A percentile compares a stretch with the other conserved stretches of the same genome.
Evolutionary conservation across 352 stramenopile species (phyloP).

Genomic region (Pythium periplocum): DNA sequence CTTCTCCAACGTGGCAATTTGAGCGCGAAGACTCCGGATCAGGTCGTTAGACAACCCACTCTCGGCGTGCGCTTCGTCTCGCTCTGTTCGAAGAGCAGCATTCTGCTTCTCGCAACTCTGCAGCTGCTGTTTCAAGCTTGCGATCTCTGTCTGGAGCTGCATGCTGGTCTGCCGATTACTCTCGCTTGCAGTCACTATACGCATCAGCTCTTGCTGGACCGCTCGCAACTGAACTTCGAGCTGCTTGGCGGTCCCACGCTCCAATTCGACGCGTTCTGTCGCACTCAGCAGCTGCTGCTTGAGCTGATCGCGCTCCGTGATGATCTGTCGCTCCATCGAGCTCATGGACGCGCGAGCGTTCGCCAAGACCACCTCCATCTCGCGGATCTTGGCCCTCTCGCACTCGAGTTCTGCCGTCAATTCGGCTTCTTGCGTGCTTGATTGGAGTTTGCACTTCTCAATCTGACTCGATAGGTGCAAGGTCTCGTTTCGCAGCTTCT

Average conservation of each 20-base stretch:
- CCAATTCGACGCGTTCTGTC: constrained; percentile 32
- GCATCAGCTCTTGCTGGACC: constrained; percentile 41
- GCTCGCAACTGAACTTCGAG: constrained; percentile 39
- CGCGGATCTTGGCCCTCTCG: constrained; percentile 26
- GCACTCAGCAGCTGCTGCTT: constrained; percentile 46
- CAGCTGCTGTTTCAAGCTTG: constrained; percentile 49
- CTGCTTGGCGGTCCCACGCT: constrained; percentile 28
- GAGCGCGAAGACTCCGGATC: constrained; percentile 24
- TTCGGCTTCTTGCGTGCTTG: constrained; percentile 26
- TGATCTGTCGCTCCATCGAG: constrained; percentile 23
- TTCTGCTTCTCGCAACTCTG: constrained; percentile 41
- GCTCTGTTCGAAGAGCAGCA: constrained; percentile 30
- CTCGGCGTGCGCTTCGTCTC: constrained; percentile 31
- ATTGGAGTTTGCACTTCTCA: constrained; percentile 39
- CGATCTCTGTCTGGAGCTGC: constrained; percentile 44
- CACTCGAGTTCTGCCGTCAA: constrained; percentile 25
- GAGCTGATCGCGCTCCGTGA: constrained; percentile 41
- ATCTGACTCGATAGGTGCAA: constrained; percentile 50
- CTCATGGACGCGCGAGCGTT: constrained; percentile 33
- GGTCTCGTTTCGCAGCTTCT: constrained; percentile 64
- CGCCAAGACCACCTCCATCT: constrained; percentile 30
- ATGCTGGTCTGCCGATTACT: constrained; percentile 26
- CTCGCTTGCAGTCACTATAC: constrained; percentile 26
- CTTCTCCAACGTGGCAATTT: constrained; percentile 31
- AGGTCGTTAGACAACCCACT: constrained; percentile 27